phyloP scores from a whole-genome alignment of 2,329 filamentous ascomycete genomes.

The Exophiala calicioides region DNA sequence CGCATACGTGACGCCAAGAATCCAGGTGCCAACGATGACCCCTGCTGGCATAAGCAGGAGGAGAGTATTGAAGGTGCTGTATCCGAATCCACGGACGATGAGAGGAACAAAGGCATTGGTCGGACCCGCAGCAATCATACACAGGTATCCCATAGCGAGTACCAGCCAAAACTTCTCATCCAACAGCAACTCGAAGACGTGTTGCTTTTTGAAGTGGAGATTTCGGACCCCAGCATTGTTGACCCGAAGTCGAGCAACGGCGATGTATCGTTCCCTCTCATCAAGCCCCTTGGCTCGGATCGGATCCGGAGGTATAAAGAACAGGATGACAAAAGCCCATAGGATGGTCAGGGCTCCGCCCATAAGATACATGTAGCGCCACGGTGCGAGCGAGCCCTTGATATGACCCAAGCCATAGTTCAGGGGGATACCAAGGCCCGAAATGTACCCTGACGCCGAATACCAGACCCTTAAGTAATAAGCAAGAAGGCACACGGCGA shows the following conservation, averaged over 20 bases:
- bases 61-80: constrained; percentile 63
- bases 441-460: constrained; percentile 48
- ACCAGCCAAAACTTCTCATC: constrained; percentile 66
- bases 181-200: constrained; percentile 57
- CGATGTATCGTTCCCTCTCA: constrained; percentile 61
- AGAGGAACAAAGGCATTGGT: constrained; percentile 64
- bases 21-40: constrained; percentile 39
- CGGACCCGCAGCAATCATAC: constrained; percentile 69
- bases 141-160: constrained; percentile 66
- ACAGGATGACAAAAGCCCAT: constrained; percentile 58
- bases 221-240: constrained; percentile 66
- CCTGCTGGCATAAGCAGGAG: constrained; percentile 56
- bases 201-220: constrained; percentile 59
- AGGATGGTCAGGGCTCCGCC: constrained; percentile 64
- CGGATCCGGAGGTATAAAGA: constrained; percentile 66
- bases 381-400: constrained; percentile 55
- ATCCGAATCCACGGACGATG: constrained; percentile 67
- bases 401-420: constrained; percentile 70
- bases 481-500: neutral
- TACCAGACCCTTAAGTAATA: constrained; percentile 59
- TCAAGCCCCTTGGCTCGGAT: constrained; percentile 69
- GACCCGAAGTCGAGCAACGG: constrained; percentile 62
- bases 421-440: constrained; percentile 52
- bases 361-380: constrained; percentile 71
- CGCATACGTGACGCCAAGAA: constrained; percentile 43